These are phyloP conservation scores for Copromyces sp. DNA, from an alignment of 495 filamentous ascomycete genomes.

Conservation along the genomic window DNA sequence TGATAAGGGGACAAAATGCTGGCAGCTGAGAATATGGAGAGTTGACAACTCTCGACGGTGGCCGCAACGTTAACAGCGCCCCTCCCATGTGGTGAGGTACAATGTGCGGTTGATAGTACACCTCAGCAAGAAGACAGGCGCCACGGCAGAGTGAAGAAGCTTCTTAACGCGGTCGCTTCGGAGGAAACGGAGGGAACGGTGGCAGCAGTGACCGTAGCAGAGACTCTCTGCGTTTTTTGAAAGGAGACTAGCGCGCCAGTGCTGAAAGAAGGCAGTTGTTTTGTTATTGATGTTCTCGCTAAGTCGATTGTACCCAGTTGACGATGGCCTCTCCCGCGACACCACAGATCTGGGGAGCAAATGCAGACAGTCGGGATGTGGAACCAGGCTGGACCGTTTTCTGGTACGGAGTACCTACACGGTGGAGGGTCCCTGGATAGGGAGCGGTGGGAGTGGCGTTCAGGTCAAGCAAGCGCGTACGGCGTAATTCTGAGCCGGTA, in stretches of 20 bases:
- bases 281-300: background rate
- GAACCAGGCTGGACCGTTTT: constrained; percentile 8
- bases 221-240: background rate
- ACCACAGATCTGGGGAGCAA: constrained; percentile 7
- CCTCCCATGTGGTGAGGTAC: background rate
- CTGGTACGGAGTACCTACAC: constrained; percentile 9
- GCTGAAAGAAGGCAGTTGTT: background rate
- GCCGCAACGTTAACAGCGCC: background rate
- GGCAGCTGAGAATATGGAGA: background rate
- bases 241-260: background rate
- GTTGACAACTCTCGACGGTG: background rate
- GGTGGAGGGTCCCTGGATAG: background rate
- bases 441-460: constrained; percentile 16
- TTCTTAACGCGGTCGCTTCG: background rate
- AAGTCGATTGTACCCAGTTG: background rate
- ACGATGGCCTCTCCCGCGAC: constrained; percentile 4
- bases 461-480: background rate
- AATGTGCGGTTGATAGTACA: background rate
- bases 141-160: background rate
- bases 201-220: background rate
- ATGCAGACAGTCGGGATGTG: background rate
- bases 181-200: background rate
- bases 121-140: background rate
- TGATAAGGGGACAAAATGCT: background rate
- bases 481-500: constrained; percentile 4